Conservation (phyloP, 495 filamentous ascomycete genomes). For the Glutinoglossum americanum region DNA sequence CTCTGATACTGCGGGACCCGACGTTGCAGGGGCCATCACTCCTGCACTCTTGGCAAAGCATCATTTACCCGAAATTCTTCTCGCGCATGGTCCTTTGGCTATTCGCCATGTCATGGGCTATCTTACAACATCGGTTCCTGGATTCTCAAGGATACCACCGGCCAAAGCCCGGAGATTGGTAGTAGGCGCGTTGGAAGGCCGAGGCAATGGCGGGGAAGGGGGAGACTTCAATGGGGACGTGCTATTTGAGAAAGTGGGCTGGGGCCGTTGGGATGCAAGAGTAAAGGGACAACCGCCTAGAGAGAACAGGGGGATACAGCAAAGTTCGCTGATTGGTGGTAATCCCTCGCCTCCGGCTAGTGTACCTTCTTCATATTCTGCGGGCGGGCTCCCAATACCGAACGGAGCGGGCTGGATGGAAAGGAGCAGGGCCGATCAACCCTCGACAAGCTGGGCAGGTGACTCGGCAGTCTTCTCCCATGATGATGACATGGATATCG, state of each 20-base stretch:
- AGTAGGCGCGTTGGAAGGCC: conserved; percentile 62
- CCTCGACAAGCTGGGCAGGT: conserved; percentile 35
- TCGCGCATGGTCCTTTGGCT: conserved; percentile 71
- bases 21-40: conserved; percentile 66
- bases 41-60: conserved; percentile 70
- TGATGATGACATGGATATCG: conserved; percentile 32
- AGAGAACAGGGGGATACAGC: conserved; percentile 10
- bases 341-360: conserved; percentile 21
- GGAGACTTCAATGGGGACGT: conserved; percentile 52
- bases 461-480: conserved; percentile 58
- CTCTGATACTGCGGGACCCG: conserved; percentile 25
- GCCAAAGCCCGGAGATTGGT: conserved; percentile 80
- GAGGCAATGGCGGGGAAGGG: conserved; percentile 37
- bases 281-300: conserved; percentile 1
- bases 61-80: conserved; percentile 77
- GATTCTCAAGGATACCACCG: conserved; percentile 76
- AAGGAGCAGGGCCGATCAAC: not conserved
- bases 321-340: conserved; percentile 2
- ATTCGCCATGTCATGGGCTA: conserved; percentile 90
- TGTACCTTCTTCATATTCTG: conserved; percentile 25
- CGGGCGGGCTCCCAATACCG: conserved; percentile 1
- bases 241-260: conserved; percentile 87
- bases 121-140: conserved; percentile 78
- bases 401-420: conserved; percentile 16
- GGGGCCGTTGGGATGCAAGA: conserved; percentile 87